Evolutionary conservation across 192 early-diverging fungal genomes (phyloP).

Genomic region (Gigaspora rosea): DNA sequence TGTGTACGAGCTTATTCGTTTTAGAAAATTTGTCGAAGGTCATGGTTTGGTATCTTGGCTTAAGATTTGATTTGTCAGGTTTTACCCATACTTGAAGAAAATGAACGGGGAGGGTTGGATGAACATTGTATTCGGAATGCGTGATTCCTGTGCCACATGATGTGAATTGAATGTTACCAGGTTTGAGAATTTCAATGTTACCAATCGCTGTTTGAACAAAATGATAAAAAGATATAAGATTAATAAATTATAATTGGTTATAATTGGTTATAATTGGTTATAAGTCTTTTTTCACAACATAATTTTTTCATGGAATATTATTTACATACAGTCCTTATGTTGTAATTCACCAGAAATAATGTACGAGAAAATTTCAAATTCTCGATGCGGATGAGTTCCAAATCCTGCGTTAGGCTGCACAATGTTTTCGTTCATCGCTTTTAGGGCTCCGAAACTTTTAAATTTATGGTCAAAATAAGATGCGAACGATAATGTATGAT

Average conservation of each 20-base stretch:
- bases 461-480: conserved; percentile 42
- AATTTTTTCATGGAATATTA: neutral
- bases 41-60: conserved; percentile 30
- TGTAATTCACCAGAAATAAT: conserved; percentile 43
- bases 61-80: neutral
- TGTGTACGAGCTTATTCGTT: conserved; percentile 19
- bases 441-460: conserved; percentile 37
- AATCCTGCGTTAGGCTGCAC: conserved; percentile 43
- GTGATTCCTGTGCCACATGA: conserved; percentile 46
- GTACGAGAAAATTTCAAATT: conserved; percentile 51
- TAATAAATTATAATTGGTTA: too few relatives aligned
- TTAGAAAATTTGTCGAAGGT: conserved; percentile 21
- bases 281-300: neutral
- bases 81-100: conserved; percentile 45
- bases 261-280: neutral
- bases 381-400: conserved; percentile 43
- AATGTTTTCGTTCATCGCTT: conserved; percentile 50
- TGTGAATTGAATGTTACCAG: conserved; percentile 46
- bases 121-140: conserved; percentile 43
- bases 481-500: conserved; percentile 53
- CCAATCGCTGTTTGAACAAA: conserved; percentile 37
- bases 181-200: conserved; percentile 40
- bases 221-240: neutral
- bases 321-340: conserved; percentile 44
- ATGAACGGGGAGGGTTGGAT: conserved; percentile 24